Conservation (phyloP, 306 rosid genomes). For the Arachis hypogaea region DNA sequence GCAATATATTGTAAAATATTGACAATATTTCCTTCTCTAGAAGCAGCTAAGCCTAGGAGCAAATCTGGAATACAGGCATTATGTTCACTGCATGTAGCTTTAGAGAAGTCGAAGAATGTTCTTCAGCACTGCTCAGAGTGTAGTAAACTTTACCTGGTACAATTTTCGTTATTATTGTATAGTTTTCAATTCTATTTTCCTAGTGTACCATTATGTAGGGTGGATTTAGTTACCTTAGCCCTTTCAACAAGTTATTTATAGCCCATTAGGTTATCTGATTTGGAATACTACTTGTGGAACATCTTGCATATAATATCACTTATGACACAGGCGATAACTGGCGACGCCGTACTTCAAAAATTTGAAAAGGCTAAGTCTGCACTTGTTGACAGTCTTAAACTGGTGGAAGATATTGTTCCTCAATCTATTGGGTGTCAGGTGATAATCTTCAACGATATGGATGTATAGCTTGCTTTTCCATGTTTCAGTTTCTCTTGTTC, state of each 20-base stretch:
- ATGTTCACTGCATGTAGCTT: slow-evolving; percentile 82
- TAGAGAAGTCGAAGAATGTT: slow-evolving; percentile 75
- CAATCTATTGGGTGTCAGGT: slow-evolving; percentile 82
- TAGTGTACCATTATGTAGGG: neutral
- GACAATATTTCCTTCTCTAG: slow-evolving; percentile 78
- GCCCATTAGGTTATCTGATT: slow-evolving; percentile 16
- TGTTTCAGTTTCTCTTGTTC: slow-evolving; percentile 26
- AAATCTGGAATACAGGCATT: slow-evolving; percentile 88
- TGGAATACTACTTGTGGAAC: slow-evolving; percentile 7
- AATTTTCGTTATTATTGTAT: slow-evolving; percentile 24
- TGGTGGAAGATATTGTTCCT: slow-evolving; percentile 82
- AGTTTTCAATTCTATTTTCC: slow-evolving; percentile 7
- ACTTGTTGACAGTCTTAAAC: slow-evolving; percentile 69
- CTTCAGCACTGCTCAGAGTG: slow-evolving; percentile 83
- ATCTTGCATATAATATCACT: slow-evolving; percentile 19
- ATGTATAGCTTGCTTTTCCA: slow-evolving; percentile 22
- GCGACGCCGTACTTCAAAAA: slow-evolving; percentile 75
- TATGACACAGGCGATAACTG: slow-evolving; percentile 74
- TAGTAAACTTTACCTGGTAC: slow-evolving; percentile 88
- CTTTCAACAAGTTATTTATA: neutral
- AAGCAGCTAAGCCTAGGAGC: slow-evolving; percentile 87
- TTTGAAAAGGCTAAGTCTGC: slow-evolving; percentile 76
- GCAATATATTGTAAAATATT: slow-evolving; percentile 64
- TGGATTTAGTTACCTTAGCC: slow-evolving; percentile 11
- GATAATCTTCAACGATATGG: slow-evolving; percentile 15